These are phyloP conservation scores for Heritiera littoralis DNA, from an alignment of 345 rosid species.

Conservation along the genomic window DNA sequence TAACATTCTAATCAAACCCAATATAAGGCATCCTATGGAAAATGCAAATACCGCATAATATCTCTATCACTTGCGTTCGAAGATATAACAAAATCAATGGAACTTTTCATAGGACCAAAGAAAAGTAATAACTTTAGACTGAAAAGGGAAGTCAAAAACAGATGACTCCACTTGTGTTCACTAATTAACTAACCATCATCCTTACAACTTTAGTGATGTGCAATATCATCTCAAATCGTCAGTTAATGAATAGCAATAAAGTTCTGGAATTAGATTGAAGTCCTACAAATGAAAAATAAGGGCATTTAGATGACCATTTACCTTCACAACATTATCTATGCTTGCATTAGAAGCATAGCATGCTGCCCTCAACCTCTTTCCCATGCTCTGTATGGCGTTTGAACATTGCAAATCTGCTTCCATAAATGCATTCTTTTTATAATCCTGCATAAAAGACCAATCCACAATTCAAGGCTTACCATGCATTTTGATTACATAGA, in stretches of 20 bases:
- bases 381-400: conserved; percentile 78
- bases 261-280: neutral
- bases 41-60: neutral
- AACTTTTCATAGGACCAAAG: neutral
- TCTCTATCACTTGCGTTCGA: neutral
- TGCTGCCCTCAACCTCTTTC: conserved; percentile 84
- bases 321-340: conserved; percentile 80
- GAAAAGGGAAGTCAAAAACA: neutral
- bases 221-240: neutral
- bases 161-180: neutral
- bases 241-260: neutral
- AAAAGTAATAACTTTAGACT: neutral
- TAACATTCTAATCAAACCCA: conserved; percentile 15
- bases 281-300: neutral
- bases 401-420: conserved; percentile 88
- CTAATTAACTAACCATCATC: neutral
- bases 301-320: conserved; percentile 26
- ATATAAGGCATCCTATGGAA: neutral
- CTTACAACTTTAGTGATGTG: neutral
- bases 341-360: conserved; percentile 85
- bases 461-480: neutral
- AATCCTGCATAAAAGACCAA: conserved; percentile 57
- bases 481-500: neutral
- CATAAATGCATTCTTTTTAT: conserved; percentile 75
- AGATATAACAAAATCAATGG: neutral